phyloP scores from a whole-genome alignment of 2,329 filamentous ascomycete genomes.

The Trichoderma sp. region DNA sequence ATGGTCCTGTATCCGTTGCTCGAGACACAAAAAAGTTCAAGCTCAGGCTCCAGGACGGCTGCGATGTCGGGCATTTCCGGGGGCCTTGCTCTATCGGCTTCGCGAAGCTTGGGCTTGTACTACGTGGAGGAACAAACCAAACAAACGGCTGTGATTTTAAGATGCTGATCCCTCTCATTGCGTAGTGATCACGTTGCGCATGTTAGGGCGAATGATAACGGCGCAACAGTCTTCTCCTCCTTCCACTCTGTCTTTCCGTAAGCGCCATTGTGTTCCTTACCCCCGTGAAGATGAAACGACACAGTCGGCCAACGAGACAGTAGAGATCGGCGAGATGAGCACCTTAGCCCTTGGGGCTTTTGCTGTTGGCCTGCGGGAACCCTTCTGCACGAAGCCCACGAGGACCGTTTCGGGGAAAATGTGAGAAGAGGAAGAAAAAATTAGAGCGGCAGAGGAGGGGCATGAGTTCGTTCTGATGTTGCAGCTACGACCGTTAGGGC shows the following conservation, averaged over 20 bases:
- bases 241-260: background rate
- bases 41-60: background rate
- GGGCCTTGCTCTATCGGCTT: background rate
- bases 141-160: constrained; percentile 9
- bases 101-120: background rate
- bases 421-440: background rate
- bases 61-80: constrained; percentile 10
- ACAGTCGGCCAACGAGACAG: constrained; percentile 12
- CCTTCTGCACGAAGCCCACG: background rate
- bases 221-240: background rate
- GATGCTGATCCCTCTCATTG: constrained; percentile 19
- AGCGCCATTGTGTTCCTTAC: constrained; percentile 11
- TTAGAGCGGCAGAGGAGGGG: background rate
- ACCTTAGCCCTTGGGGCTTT: background rate
- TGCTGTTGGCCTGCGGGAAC: background rate
- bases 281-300: constrained; percentile 19
- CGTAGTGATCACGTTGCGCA: constrained; percentile 18
- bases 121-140: background rate
- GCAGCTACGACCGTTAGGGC: background rate
- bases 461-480: background rate
- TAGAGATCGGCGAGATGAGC: constrained; percentile 16
- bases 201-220: background rate
- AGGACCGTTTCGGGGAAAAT: background rate
- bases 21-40: background rate
- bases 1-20: background rate